Evolutionary conservation across 225 moss, liverwort and hornwort genomes (phyloP).

Genomic region (Physcomitrium patens): DNA sequence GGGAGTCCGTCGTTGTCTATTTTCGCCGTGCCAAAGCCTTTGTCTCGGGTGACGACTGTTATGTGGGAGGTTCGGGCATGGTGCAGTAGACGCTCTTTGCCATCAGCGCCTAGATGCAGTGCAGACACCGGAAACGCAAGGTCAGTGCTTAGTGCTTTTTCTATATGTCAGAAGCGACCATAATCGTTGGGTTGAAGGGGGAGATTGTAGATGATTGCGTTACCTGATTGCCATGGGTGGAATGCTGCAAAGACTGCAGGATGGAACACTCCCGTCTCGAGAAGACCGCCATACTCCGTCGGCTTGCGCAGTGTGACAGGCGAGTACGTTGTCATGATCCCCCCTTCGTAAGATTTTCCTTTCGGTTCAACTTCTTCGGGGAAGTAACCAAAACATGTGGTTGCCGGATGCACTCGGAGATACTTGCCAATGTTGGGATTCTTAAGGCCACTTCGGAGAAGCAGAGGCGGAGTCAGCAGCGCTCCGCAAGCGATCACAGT

Average conservation of each 20-base stretch:
- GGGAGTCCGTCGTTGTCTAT: slow-evolving; percentile 31
- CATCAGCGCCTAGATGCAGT: slow-evolving; percentile 43
- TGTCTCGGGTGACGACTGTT: slow-evolving; percentile 67
- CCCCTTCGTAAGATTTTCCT: slow-evolving; percentile 69
- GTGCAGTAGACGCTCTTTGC: slow-evolving; percentile 62
- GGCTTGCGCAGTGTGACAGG: slow-evolving; percentile 46
- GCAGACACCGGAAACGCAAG: not conserved
- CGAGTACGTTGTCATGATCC: slow-evolving; percentile 71
- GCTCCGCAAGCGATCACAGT: slow-evolving; percentile 75
- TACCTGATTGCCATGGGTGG: slow-evolving; percentile 69
- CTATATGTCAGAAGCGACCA: not conserved
- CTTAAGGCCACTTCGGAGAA: slow-evolving; percentile 65
- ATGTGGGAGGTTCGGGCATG: slow-evolving; percentile 67
- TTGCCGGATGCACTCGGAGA: slow-evolving; percentile 70
- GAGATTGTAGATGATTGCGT: not conserved
- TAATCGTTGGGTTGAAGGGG: not conserved
- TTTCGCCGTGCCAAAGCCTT: slow-evolving; percentile 55
- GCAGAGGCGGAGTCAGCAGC: slow-evolving; percentile 73
- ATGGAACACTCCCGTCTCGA: slow-evolving; percentile 71
- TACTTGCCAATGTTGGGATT: slow-evolving; percentile 76
- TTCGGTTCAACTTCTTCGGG: slow-evolving; percentile 53
- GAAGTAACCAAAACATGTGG: slow-evolving; percentile 59
- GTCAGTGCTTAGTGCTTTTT: not conserved
- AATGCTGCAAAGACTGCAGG: slow-evolving; percentile 54
- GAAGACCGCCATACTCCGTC: slow-evolving; percentile 62